These are phyloP conservation scores for Quercus aquifolioides DNA, from an alignment of 306 rosid genomes.

Conservation along the genomic window DNA sequence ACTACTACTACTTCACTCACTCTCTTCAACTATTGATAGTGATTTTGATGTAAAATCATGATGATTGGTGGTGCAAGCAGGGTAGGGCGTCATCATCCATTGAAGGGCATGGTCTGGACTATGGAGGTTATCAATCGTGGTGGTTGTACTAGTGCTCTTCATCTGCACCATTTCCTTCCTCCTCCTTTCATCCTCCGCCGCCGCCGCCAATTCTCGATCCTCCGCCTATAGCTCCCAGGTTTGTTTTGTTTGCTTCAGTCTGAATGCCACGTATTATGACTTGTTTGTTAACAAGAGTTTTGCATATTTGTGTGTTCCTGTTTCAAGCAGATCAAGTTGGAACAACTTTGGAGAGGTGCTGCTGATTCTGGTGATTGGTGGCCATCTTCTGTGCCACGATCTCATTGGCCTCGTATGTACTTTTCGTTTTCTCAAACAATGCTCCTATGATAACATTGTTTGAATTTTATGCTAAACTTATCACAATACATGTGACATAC, in stretches of 20 bases:
- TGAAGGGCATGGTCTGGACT: constrained; percentile 62
- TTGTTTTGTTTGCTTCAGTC: not conserved
- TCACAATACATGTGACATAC: too few species aligned
- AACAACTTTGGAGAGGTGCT: constrained; percentile 80
- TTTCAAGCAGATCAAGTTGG: constrained; percentile 53
- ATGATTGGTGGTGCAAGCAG: constrained; percentile 25
- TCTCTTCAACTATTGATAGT: too few species aligned
- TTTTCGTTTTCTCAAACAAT: constrained; percentile 25
- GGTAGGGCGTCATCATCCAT: constrained; percentile 51
- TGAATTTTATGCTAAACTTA: not conserved
- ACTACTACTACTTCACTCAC: too few species aligned
- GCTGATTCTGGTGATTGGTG: constrained; percentile 84
- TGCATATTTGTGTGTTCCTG: not conserved
- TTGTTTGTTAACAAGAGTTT: not conserved
- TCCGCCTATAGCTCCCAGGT: constrained; percentile 57
- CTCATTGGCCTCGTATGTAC: constrained; percentile 75
- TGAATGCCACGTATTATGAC: not conserved
- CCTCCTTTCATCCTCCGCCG: constrained; percentile 27
- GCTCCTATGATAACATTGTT: not conserved
- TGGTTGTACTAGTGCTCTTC: constrained; percentile 44
- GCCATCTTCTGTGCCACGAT: constrained; percentile 88
- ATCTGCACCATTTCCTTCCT: constrained; percentile 74
- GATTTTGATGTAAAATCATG: too few species aligned
- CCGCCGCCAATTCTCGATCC: constrained; percentile 23
- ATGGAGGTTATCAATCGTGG: constrained; percentile 58